Evolutionary conservation across 495 filamentous ascomycete species (phyloP), one percentile per base, ranked within the genome.

Genomic region (Penicillium psychrofluorescens): DNA sequence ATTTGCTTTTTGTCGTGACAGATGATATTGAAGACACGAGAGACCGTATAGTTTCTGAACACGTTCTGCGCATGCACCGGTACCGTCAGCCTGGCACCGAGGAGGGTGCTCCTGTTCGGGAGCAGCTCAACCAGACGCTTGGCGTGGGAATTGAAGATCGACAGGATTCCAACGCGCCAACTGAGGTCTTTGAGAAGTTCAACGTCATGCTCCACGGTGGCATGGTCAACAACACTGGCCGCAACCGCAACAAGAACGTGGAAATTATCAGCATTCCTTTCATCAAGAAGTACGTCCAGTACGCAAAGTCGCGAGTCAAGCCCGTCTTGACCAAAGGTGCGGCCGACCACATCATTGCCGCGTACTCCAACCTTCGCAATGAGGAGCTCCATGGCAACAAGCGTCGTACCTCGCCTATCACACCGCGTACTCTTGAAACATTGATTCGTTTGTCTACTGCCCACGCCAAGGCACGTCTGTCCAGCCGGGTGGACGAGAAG

Each of bases 241-340:
- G 89, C 22, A 85, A 84, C 13, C 70, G 69, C 35, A 78, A 77
- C 56, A 86, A 88, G 65, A 83, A 85, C 46, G 76, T 83, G 31
- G 90, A 96, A 61, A 88, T 99, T n/a, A 73, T 97, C 44, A 92
- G 86, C 66, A 95, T 99, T 45, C 90, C 91, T 1, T 99, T 99
- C 70, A 90, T 99, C 67, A 97, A 97, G 74, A 99, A 99, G 67
- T 99, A 96, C 63, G 90, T 99, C 46, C 92, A 99, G 61, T 99
- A 99, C 63, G 90, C 94, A 52, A 97, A 97, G 67, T 83, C 81
- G 27, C 72, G 92, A 60, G 77, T 95, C 54, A 91, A 90, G 79
- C 92, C 92, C 5, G 72, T 94, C 16, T 68, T 99, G 44, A 95
- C 94, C 11, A 90, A 91, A 59, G 90, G 88, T 27, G 92, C 94